A percentile compares a stretch with the other conserved stretches of the same genome.
These are phyloP conservation scores for Phytophthora aleatoria DNA, from an alignment of 352 stramenopile species.

Conservation along the genomic window DNA sequence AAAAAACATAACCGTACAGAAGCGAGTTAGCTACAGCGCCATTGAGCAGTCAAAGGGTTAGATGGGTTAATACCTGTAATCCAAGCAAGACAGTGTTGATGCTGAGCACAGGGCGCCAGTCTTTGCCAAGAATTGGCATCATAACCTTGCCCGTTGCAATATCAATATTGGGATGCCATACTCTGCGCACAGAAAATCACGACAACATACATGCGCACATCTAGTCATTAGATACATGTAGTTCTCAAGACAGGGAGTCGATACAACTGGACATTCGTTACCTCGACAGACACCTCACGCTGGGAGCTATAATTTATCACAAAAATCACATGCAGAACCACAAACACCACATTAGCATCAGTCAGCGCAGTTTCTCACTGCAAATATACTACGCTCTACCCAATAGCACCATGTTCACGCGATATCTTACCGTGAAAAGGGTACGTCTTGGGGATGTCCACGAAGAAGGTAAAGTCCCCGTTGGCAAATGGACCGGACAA, in stretches of 20 bases:
- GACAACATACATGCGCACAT: neutral
- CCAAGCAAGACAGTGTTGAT: constrained; percentile 88
- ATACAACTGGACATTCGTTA: constrained; percentile 16
- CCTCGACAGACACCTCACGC: constrained; percentile 74
- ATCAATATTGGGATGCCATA: constrained; percentile 89
- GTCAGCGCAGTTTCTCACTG: constrained; percentile 3
- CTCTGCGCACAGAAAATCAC: constrained; percentile 38
- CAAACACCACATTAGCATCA: neutral
- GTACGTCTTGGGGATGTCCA: constrained; percentile 89
- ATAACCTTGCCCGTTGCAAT: constrained; percentile 77
- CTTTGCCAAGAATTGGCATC: constrained; percentile 84
- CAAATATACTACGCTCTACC: neutral
- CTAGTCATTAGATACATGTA: neutral
- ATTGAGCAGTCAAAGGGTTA: neutral
- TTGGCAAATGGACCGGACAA: constrained; percentile 78
- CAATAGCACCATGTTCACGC: neutral
- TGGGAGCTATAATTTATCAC: constrained; percentile 49
- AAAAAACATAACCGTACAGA: neutral
- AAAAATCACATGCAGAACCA: neutral
- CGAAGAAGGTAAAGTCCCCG: constrained; percentile 86
- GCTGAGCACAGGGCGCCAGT: constrained; percentile 85
- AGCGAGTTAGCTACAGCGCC: neutral
- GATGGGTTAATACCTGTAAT: constrained; percentile 54
- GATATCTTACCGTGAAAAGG: constrained; percentile 73
- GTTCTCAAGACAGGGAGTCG: neutral